These are phyloP conservation scores for Sistotremastrum suecicum DNA, from an alignment of 768 basidiomycete genomes.

Conservation along the genomic window DNA sequence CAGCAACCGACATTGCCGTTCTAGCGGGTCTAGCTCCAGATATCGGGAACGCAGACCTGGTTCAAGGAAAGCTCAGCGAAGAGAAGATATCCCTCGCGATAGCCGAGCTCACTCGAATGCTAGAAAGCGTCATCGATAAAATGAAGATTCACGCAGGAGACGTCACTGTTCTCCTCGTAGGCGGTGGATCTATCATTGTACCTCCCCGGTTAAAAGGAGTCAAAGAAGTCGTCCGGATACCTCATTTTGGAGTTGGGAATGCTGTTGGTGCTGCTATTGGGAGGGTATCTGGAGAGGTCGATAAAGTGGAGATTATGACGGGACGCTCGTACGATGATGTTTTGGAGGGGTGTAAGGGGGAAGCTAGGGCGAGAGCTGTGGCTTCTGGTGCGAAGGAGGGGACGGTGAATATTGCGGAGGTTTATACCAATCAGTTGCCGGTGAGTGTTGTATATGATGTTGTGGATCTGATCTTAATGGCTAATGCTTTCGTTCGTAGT, in stretches of 20 bases:
- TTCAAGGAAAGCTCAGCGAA: not conserved
- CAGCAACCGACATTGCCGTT: slow-evolving; percentile 48
- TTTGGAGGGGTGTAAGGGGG: slow-evolving; percentile 16
- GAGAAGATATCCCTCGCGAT: slow-evolving; percentile 9
- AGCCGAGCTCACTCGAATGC: slow-evolving; percentile 24
- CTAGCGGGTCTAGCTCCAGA: slow-evolving; percentile 19
- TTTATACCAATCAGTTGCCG: slow-evolving; percentile 39
- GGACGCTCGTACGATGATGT: slow-evolving; percentile 17
- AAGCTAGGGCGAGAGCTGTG: slow-evolving; percentile 30
- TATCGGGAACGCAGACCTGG: slow-evolving; percentile 15
- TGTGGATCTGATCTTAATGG: not conserved
- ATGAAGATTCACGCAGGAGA: slow-evolving; percentile 54
- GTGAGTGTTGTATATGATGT: slow-evolving; percentile 11
- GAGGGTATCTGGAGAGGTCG: slow-evolving; percentile 30
- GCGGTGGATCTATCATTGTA: slow-evolving; percentile 49
- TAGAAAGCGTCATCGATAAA: slow-evolving; percentile 36
- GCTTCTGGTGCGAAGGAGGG: slow-evolving; percentile 29
- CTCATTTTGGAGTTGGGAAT: slow-evolving; percentile 42
- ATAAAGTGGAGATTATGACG: slow-evolving; percentile 29
- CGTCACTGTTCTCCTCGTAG: slow-evolving; percentile 46
- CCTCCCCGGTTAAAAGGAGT: slow-evolving; percentile 39
- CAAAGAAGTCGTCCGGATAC: slow-evolving; percentile 32
- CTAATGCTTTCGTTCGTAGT: slow-evolving; percentile 16
- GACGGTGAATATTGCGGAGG: slow-evolving; percentile 38
- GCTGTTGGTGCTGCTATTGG: slow-evolving; percentile 37